Conservation (phyloP, 2,329 filamentous ascomycete genomes). For the Penicillium sp. region DNA sequence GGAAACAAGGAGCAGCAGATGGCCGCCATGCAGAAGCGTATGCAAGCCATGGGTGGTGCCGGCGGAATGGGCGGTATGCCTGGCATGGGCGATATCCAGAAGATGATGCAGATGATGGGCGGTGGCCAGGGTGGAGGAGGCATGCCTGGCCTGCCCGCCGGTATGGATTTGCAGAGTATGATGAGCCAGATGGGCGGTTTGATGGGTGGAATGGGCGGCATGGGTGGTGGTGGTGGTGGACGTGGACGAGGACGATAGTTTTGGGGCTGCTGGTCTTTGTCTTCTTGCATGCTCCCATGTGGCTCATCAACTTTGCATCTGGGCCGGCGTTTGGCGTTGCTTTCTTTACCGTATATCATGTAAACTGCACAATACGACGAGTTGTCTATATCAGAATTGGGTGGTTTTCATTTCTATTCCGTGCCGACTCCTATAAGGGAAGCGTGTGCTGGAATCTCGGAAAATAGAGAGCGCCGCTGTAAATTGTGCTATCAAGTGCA, state of each 20-base stretch:
- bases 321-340: slow-evolving; percentile 22
- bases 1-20: slow-evolving; percentile 91
- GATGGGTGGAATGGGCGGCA: slow-evolving; percentile 44
- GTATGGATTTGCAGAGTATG: slow-evolving; percentile 68
- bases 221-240: slow-evolving; percentile 35
- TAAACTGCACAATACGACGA: background rate
- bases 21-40: slow-evolving; percentile 92
- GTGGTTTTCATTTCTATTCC: background rate
- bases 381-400: background rate
- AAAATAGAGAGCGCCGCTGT: background rate
- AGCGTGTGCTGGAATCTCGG: background rate
- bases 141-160: slow-evolving; percentile 57
- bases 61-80: slow-evolving; percentile 54
- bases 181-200: slow-evolving; percentile 72
- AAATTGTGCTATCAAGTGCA: background rate
- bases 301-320: slow-evolving; percentile 19
- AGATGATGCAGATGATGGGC: slow-evolving; percentile 94
- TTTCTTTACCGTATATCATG: slow-evolving; percentile 12
- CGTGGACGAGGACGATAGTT: slow-evolving; percentile 34
- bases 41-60: slow-evolving; percentile 86
- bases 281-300: slow-evolving; percentile 10
- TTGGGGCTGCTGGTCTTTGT: slow-evolving; percentile 3
- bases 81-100: slow-evolving; percentile 83
- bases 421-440: background rate
- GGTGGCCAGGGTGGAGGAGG: slow-evolving; percentile 65